These are phyloP conservation scores for Vitis labrusca DNA, from an alignment of 164 flowering plant species.

Conservation along the genomic window DNA sequence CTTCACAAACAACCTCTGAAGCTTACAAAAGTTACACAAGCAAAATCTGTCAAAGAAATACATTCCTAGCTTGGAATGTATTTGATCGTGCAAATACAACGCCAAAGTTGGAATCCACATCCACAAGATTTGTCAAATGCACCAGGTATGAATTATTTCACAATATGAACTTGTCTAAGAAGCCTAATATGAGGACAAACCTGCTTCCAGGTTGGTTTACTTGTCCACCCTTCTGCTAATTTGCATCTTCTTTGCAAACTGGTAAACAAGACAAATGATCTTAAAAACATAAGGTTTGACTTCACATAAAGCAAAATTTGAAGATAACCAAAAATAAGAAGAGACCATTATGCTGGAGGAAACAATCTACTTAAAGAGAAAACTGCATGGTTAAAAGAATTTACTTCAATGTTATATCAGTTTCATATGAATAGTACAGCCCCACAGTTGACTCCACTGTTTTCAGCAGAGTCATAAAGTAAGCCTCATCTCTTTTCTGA, in stretches of 20 bases:
- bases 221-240: constrained; percentile 69
- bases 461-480: constrained; percentile 76
- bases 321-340: neutral
- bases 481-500: constrained; percentile 93
- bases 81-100: neutral
- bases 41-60: neutral
- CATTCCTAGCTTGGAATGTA: neutral
- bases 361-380: constrained; percentile 3
- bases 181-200: constrained; percentile 29
- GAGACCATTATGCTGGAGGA: neutral
- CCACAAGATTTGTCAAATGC: neutral
- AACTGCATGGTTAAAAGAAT: constrained; percentile 7
- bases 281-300: constrained; percentile 9
- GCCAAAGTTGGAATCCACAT: neutral
- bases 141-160: neutral
- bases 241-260: constrained; percentile 82
- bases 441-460: constrained; percentile 91
- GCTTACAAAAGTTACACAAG: neutral
- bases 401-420: constrained; percentile 83
- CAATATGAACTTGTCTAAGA: neutral
- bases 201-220: constrained; percentile 93
- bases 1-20: neutral
- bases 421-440: constrained; percentile 85
- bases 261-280: constrained; percentile 29
- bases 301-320: constrained; percentile 2